Percentiles rank a stretch among this genome's conserved stretches.
Conservation (phyloP, 441 rosid genomes). For the Omphalea diandra region DNA sequence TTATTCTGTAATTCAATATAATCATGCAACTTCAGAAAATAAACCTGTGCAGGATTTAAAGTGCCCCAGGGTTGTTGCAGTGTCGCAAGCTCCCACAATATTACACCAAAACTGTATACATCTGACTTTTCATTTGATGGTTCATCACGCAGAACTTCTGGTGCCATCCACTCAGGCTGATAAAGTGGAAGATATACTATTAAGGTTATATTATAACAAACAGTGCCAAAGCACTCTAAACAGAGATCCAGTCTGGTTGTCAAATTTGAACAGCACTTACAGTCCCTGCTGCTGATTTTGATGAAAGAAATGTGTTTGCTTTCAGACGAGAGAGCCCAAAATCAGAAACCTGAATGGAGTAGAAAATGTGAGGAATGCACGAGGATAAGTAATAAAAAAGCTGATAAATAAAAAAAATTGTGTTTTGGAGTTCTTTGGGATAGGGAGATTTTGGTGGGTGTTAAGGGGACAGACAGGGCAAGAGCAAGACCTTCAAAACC, state of each 20-base stretch:
- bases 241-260: conserved; percentile 17
- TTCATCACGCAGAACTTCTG: conserved; percentile 96
- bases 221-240: conserved; percentile 16
- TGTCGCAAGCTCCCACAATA: conserved; percentile 97
- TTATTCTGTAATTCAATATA: neutral
- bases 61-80: conserved; percentile 95
- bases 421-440: neutral
- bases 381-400: neutral
- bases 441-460: neutral
- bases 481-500: conserved; percentile 16
- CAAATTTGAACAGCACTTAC: conserved; percentile 56
- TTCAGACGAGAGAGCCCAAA: conserved; percentile 98
- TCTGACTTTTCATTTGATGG: conserved; percentile 98
- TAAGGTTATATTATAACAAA: conserved; percentile 16
- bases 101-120: conserved; percentile 94
- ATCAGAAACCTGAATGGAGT: conserved; percentile 78
- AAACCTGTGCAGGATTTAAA: conserved; percentile 96
- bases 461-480: neutral
- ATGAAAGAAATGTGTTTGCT: conserved; percentile 93
- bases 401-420: neutral
- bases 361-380: conserved; percentile 19
- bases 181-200: conserved; percentile 24
- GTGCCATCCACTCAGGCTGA: conserved; percentile 99
- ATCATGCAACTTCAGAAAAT: conserved; percentile 23
- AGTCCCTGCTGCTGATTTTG: conserved; percentile 98